Evolutionary conservation across 192 early-diverging fungal genomes (phyloP).

Genomic region (Coemansia sp.): DNA sequence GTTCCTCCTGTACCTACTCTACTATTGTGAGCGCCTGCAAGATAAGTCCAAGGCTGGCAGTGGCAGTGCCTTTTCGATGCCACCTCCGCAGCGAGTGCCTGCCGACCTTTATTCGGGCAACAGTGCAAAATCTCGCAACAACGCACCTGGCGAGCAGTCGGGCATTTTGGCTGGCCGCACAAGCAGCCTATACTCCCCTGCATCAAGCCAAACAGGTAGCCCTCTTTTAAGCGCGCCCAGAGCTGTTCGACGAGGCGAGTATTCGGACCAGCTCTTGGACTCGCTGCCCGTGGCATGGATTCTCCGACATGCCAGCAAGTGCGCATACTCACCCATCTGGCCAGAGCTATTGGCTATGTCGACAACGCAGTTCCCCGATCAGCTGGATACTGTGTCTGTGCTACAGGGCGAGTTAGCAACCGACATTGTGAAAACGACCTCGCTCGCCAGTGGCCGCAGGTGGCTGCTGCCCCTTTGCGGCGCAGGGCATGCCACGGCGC

Average conservation of each 20-base stretch:
- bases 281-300: slow-evolving; percentile 42
- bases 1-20: slow-evolving; percentile 41
- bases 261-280: slow-evolving; percentile 53
- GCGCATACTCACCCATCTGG: slow-evolving; percentile 40
- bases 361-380: slow-evolving; percentile 48
- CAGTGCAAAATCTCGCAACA: slow-evolving; percentile 13
- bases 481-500: not conserved
- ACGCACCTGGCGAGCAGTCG: not conserved
- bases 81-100: slow-evolving; percentile 8
- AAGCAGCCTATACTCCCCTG: slow-evolving; percentile 4
- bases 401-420: slow-evolving; percentile 32
- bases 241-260: slow-evolving; percentile 19
- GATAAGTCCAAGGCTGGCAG: slow-evolving; percentile 17
- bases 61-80: not conserved
- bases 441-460: not conserved
- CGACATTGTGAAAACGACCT: not conserved
- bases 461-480: not conserved
- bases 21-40: slow-evolving; percentile 32
- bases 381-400: slow-evolving; percentile 39
- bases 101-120: not conserved
- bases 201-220: not conserved
- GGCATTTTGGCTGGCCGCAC: not conserved
- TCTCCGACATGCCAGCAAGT: slow-evolving; percentile 22
- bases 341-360: slow-evolving; percentile 51
- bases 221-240: not conserved